Evolutionary conservation across 2,329 filamentous ascomycete genomes (phyloP).

Genomic region (Nakataea oryzae): DNA sequence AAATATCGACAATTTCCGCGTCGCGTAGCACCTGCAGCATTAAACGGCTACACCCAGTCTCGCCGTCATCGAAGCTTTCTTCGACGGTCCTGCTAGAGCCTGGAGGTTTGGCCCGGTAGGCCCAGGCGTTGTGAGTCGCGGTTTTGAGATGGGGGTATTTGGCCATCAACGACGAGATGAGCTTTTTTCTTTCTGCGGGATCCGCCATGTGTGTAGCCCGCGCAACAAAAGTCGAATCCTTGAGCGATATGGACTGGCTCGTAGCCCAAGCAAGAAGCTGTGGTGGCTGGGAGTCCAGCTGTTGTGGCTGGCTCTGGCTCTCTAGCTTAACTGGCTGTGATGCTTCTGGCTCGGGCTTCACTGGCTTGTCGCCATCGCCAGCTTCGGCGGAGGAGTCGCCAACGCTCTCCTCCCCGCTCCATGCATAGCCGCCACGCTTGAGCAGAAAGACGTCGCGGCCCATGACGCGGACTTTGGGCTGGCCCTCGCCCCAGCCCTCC

Average conservation of each 20-base stretch:
- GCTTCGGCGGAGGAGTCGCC: conserved; percentile 9
- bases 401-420: conserved; percentile 30
- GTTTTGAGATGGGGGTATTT: conserved; percentile 37
- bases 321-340: not conserved
- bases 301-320: conserved; percentile 10
- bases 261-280: conserved; percentile 32
- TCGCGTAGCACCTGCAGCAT: conserved; percentile 44
- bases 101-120: conserved; percentile 26
- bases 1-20: conserved; percentile 34
- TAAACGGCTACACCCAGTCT: conserved; percentile 46
- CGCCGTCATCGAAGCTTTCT: conserved; percentile 50
- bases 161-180: conserved; percentile 36
- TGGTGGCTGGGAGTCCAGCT: conserved; percentile 4
- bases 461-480: conserved; percentile 63
- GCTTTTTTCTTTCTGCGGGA: conserved; percentile 26
- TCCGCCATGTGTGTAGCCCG: conserved; percentile 32
- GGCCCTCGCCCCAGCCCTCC: conserved; percentile 63
- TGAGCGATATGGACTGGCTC: conserved; percentile 39
- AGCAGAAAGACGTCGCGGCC: conserved; percentile 65
- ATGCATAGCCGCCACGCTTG: conserved; percentile 66
- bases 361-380: conserved; percentile 2
- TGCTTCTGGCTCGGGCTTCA: not conserved
- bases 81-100: conserved; percentile 28
- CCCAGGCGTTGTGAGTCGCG: conserved; percentile 51
- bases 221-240: conserved; percentile 46